Evolutionary conservation across 1,139 yeast species (phyloP).

Genomic region (Magnusiomyces fungicola): DNA sequence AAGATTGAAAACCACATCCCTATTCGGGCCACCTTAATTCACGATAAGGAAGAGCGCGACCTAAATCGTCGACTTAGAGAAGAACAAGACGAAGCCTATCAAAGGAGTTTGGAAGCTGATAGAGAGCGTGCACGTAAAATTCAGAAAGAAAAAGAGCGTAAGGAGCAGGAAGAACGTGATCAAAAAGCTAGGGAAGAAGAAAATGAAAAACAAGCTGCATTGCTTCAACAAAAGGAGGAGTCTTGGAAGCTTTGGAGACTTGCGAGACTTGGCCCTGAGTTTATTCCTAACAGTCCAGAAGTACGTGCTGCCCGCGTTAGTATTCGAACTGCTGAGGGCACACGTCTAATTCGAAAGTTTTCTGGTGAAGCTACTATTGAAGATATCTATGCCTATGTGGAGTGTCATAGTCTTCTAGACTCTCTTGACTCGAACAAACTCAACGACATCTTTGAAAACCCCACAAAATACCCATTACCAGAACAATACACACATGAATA

Average conservation of each 20-base stretch:
- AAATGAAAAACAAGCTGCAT: conserved; percentile 11
- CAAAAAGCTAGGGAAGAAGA: conserved; percentile 22
- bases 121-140: conserved; percentile 37
- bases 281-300: conserved; percentile 7
- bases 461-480: conserved; percentile 26
- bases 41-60: conserved; percentile 55
- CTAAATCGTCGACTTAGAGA: conserved; percentile 53
- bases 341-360: conserved; percentile 52
- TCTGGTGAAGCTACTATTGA: conserved; percentile 42
- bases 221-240: conserved; percentile 8
- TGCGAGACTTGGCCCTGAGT: conserved; percentile 15
- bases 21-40: conserved; percentile 48
- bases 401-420: conserved; percentile 31
- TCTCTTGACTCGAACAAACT: conserved; percentile 9
- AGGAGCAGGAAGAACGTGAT: conserved; percentile 26
- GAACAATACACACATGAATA: conserved; percentile 39
- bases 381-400: conserved; percentile 61
- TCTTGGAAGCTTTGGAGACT: conserved; percentile 27
- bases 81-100: conserved; percentile 76
- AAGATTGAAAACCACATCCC: conserved; percentile 51
- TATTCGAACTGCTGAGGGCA: conserved; percentile 53
- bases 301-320: conserved; percentile 35
- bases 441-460: background rate
- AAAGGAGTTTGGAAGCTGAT: conserved; percentile 57
- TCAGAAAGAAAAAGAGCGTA: conserved; percentile 30